Evolutionary conservation across 371 early-diverging fungal genomes (phyloP).

Genomic region (Entomophthora muscae): DNA sequence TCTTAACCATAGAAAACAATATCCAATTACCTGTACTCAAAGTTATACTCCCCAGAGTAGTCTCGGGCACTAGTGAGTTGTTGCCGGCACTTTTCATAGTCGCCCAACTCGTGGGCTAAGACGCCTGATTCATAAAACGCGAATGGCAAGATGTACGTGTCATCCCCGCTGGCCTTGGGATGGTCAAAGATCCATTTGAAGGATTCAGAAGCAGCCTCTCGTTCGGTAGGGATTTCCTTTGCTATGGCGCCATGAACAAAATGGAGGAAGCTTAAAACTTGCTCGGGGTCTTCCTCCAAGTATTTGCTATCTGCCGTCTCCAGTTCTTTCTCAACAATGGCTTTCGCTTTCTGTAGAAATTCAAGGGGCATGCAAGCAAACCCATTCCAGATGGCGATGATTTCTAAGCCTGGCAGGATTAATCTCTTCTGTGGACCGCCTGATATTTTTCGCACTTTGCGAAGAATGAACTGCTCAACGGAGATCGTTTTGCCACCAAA

Average conservation of each 20-base stretch:
- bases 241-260: conserved; percentile 2
- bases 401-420: conserved; percentile 28
- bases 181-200: conserved; percentile 39
- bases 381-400: conserved; percentile 33
- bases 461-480: conserved; percentile 30
- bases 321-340: conserved; percentile 21
- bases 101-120: conserved; percentile 23
- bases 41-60: background rate
- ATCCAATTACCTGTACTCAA: background rate
- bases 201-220: conserved; percentile 8
- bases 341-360: conserved; percentile 18
- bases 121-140: conserved; percentile 44
- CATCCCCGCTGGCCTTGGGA: conserved; percentile 22
- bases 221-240: background rate
- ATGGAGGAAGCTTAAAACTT: conserved; percentile 14
- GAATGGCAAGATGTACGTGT: conserved; percentile 38
- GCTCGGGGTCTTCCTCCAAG: conserved; percentile 9
- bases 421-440: conserved; percentile 33
- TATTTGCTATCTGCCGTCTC: conserved; percentile 2
- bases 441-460: conserved; percentile 29
- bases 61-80: background rate
- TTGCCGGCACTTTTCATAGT: conserved; percentile 15
- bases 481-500: conserved; percentile 30
- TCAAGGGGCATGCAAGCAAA: conserved; percentile 29
- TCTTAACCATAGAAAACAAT: background rate